Base-by-base conservation (phyloP, 2,329 filamentous ascomycete species). In the Boeremia exigua region DNA sequence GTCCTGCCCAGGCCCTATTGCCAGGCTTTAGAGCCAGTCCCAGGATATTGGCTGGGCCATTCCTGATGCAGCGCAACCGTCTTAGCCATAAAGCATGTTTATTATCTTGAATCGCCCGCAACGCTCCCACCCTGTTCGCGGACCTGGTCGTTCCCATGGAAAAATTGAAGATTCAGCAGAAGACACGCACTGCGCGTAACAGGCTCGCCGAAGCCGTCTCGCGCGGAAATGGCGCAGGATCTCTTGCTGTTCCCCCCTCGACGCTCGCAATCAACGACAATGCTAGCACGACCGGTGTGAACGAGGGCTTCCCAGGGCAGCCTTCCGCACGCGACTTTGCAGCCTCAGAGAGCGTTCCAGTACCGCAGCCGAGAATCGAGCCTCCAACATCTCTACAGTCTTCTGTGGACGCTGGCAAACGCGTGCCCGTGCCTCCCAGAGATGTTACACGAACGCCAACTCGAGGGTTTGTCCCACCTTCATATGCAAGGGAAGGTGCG, bases 311-410 rank as follows among this genome's bases (percentile, higher is more conserved):
- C 30, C 66, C 69, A 9, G 70, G 68, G 5, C 53, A 56, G 30
- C 70, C 70, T 1, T 60, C 65, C 36, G 68, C 72, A n/a, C 69
- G 61, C 56, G 73, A 75, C 54, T 75, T 74, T 54, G 73, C 71
- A 15, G 56, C 50, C 14, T 56, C 62, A 11, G 52, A 50, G 25
- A 54, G 61, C 29, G 58, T 58, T n/a, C 56, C 61, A 48, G 59
- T 51, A 32, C 60, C 15, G 15, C 69, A 69, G 28, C 67, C 68
- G 4, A 54, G 45, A 14, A 32, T 66, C 27, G 70, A 73, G 34
- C 72, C 72, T 7, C 72, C 73, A 2, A 74, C 71, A 0, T 73
- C 70, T 47, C 53, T 75, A 37, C 64, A 73, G 47, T 75, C 72
- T 14, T 74, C 73, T 28, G 65, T 75, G 40, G 72, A 75, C 48